Evolutionary conservation across 1,139 yeast species (phyloP), one percentile per base, ranked within the genome.

Genomic region (Candida pseudoviswanathii): DNA sequence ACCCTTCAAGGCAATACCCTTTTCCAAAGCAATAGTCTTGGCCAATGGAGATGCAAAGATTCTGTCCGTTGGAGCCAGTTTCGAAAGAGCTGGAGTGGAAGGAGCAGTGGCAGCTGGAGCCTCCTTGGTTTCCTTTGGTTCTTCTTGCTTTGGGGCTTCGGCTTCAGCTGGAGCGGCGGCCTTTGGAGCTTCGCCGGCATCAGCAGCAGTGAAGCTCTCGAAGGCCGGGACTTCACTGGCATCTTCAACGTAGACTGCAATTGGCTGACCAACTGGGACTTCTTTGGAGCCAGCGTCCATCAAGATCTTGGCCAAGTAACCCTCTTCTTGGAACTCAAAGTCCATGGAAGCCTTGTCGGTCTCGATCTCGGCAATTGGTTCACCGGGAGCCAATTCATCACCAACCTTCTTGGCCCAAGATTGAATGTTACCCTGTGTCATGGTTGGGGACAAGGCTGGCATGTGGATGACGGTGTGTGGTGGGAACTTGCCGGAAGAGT

Each of bases 291-390:
- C 97, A 57, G 85, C 92, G 34, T 82, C 91, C 56, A 91, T 80
- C 60, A 95, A 78, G 60, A 91, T 85, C 79, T 94, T 89, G 58
- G 99, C 98, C 65, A 94, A 78, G 76, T 68, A 91, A 52, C 99
- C 99, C 52, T 95, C 99, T 62, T 95, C 99, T 77, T 92, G 98
- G 79, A 94, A 94, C 75, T 94, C 99, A 64, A 91, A 94, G 74
- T 95, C 99, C 97, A 94, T 94, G 57, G 92, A 87, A 51, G 99
- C 99, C 79, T 94, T 94, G 71, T 94, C 99, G 58, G 99, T 94
- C 76, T 94, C 99, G 58, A 94, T 87, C 72, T 94, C 99, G 51
- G 97, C 97, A 60, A 94, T 82, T 49, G 95, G 85, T 66, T 92
- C 97, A 70, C 99, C 98, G 29, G 97, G 95, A 27, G 79, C 61